Conservation (phyloP, 768 basidiomycete genomes). For the Suillus plorans region DNA sequence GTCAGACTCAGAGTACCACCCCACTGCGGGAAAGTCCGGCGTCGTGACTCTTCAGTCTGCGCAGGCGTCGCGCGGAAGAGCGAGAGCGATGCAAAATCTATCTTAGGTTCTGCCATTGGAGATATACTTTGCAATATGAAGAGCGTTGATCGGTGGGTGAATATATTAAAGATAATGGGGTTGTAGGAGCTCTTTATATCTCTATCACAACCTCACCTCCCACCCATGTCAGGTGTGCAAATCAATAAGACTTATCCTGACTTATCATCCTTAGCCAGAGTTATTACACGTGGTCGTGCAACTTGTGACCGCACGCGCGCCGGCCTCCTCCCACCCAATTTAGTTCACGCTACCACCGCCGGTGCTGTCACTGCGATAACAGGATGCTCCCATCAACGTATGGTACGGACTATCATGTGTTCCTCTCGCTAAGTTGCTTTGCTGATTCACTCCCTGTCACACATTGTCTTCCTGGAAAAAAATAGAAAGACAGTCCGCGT, state of each 20-base stretch:
- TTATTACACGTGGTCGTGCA: neutral
- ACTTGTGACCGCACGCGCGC: neutral
- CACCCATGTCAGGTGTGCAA: neutral
- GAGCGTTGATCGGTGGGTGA: neutral
- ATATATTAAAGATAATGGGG: neutral
- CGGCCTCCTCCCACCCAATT: neutral
- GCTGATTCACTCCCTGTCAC: neutral
- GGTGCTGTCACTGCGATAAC: neutral
- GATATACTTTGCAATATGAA: neutral
- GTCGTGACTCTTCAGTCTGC: constrained; percentile 43
- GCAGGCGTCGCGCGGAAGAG: constrained; percentile 48
- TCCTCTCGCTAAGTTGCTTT: neutral
- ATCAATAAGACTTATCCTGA: neutral
- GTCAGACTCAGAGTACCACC: constrained; percentile 42
- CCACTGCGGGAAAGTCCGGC: constrained; percentile 42
- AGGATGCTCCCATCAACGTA: neutral
- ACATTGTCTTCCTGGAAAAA: neutral
- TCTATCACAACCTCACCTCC: neutral
- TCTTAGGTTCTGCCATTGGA: neutral
- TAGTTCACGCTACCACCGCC: neutral
- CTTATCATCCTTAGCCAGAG: neutral
- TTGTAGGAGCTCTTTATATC: neutral
- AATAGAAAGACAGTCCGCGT: neutral
- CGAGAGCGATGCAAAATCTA: constrained; percentile 32
- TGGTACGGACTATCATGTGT: neutral